phyloP scores from a whole-genome alignment of 2,329 filamentous ascomycete species.

The Pseudogymnoascus sp. region DNA sequence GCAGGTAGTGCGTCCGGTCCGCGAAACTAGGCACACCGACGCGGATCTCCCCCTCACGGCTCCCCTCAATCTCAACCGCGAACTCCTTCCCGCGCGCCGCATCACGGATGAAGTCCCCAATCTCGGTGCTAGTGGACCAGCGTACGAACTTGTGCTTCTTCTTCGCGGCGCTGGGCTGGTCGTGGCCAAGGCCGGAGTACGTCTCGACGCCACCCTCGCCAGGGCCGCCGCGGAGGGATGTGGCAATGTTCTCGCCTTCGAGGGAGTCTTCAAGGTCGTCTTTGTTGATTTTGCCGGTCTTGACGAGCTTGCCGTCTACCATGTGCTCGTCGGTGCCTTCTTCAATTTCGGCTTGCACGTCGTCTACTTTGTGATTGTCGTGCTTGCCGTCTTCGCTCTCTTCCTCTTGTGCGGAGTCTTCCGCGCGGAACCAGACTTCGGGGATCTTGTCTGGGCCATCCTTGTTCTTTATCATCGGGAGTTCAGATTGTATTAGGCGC shows the following conservation, averaged over 20 bases:
- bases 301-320: constrained; percentile 37
- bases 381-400: constrained; percentile 38
- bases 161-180: constrained; percentile 38
- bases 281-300: constrained; percentile 29
- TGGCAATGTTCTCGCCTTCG: constrained; percentile 38
- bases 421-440: constrained; percentile 69
- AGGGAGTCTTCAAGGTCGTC: constrained; percentile 17
- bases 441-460: constrained; percentile 63
- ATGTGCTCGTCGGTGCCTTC: constrained; percentile 40
- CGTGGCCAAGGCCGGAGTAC: constrained; percentile 62
- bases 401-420: constrained; percentile 54
- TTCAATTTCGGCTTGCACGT: constrained; percentile 27
- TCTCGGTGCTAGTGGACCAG: constrained; percentile 82
- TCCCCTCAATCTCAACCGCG: constrained; percentile 71
- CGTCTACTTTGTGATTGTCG: constrained; percentile 26
- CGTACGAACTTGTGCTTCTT: constrained; percentile 62
- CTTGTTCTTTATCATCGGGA: constrained; percentile 54
- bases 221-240: constrained; percentile 36
- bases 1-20: constrained; percentile 83
- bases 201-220: constrained; percentile 56
- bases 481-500: constrained; percentile 77
- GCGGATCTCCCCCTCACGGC: constrained; percentile 52
- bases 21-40: constrained; percentile 81
- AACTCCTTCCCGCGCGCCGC: constrained; percentile 80
- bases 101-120: constrained; percentile 90